Conservation (phyloP, 257 asterid genomes). For the Solanum lycopersicoides region DNA sequence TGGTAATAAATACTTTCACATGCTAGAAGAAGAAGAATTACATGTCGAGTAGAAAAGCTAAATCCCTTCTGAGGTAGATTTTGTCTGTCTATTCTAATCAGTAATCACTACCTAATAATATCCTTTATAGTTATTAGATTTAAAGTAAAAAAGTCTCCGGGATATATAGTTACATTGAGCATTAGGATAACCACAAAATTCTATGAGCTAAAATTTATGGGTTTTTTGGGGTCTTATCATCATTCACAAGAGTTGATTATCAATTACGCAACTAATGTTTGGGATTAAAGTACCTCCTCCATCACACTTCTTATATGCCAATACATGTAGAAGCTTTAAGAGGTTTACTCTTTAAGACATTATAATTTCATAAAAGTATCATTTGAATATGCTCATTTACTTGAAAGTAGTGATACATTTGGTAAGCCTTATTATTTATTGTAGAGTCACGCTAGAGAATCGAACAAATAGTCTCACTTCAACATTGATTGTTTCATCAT, state of each 20-base stretch:
- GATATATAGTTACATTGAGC: no score
- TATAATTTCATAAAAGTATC: neutral
- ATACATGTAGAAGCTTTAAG: neutral
- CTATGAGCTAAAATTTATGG: neutral
- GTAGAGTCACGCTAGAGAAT: neutral
- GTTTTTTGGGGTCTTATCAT: neutral
- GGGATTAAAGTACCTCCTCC: neutral
- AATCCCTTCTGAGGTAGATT: no score
- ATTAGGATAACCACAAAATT: neutral
- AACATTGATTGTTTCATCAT: neutral
- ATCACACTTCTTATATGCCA: neutral
- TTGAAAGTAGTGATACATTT: neutral
- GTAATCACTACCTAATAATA: no score
- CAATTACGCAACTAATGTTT: neutral
- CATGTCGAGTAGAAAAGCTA: no score
- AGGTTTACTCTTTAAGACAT: neutral
- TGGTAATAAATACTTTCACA: no score
- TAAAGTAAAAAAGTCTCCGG: no score
- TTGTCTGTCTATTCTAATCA: no score
- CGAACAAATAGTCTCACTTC: neutral
- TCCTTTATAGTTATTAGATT: no score
- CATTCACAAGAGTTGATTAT: neutral
- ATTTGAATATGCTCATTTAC: neutral
- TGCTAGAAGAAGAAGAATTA: no score
- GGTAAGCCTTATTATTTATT: neutral